These are phyloP conservation scores for Westerdykella sp. DNA, from an alignment of 2,329 filamentous ascomycete genomes.

Conservation along the genomic window DNA sequence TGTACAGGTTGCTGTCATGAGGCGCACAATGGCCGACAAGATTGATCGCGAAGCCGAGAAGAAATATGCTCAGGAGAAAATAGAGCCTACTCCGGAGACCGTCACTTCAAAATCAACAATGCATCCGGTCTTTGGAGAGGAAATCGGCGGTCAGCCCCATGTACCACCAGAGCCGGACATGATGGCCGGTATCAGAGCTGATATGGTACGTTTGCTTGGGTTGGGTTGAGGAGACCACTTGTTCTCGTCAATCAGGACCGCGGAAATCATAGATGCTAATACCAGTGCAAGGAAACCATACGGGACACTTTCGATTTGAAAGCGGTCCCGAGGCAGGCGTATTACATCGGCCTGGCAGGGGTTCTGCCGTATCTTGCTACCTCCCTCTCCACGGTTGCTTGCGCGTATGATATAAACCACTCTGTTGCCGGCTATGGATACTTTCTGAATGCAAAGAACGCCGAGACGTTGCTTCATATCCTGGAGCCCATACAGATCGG, in stretches of 20 bases:
- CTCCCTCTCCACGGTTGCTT: conserved; percentile 72
- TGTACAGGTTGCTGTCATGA: conserved; percentile 33
- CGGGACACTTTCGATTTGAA: conserved; percentile 44
- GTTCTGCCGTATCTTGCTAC: conserved; percentile 67
- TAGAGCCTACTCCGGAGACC: conserved; percentile 54
- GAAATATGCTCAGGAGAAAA: conserved; percentile 48
- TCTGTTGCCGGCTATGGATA: conserved; percentile 56
- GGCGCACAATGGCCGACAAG: conserved; percentile 31
- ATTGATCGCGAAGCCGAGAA: conserved; percentile 55
- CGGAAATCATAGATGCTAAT: too few relatives aligned
- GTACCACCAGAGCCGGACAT: conserved; percentile 39
- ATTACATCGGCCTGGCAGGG: conserved; percentile 47
- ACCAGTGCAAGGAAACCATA: conserved; percentile 41
- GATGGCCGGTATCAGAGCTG: conserved; percentile 40
- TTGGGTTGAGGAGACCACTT: too few relatives aligned
- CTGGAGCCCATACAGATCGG: conserved; percentile 85
- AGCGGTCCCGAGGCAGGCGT: conserved; percentile 44
- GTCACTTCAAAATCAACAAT: conserved; percentile 54
- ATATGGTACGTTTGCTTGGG: conserved; percentile 20
- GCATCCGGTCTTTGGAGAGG: conserved; percentile 38
- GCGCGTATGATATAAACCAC: conserved; percentile 76
- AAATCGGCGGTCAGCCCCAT: conserved; percentile 28
- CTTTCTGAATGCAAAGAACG: conserved; percentile 63
- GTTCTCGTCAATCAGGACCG: not conserved
- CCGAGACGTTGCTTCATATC: conserved; percentile 63